Evolutionary conservation across 2,329 filamentous ascomycete species (phyloP).

Genomic region (Colletotrichum lini): DNA sequence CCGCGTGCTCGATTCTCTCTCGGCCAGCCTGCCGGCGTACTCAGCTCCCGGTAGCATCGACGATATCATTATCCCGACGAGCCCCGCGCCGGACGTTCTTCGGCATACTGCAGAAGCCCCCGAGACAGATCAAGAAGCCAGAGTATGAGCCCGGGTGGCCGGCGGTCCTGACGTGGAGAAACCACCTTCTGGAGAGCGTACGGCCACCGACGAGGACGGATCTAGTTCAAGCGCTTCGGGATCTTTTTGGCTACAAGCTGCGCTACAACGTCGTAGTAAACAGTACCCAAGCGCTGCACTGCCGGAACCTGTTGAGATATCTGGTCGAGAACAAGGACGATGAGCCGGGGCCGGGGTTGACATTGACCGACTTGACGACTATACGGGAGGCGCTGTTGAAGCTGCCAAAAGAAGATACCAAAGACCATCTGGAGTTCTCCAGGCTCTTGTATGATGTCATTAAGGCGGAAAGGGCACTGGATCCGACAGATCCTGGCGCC

Average conservation of each 20-base stretch:
- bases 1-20: slow-evolving; percentile 53
- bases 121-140: slow-evolving; percentile 72
- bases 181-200: slow-evolving; percentile 72
- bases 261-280: slow-evolving; percentile 67
- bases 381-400: slow-evolving; percentile 61
- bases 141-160: slow-evolving; percentile 80
- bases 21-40: slow-evolving; percentile 44
- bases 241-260: slow-evolving; percentile 73
- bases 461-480: slow-evolving; percentile 37
- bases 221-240: slow-evolving; percentile 74
- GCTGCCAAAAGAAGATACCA: slow-evolving; percentile 59
- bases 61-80: slow-evolving; percentile 44
- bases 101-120: slow-evolving; percentile 72
- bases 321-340: slow-evolving; percentile 60
- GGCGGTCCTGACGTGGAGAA: slow-evolving; percentile 77
- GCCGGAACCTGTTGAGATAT: slow-evolving; percentile 72
- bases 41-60: slow-evolving; percentile 45
- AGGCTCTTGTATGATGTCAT: slow-evolving; percentile 58
- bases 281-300: slow-evolving; percentile 74
- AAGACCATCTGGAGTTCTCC: slow-evolving; percentile 64
- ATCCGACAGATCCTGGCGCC: slow-evolving; percentile 35
- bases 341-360: slow-evolving; percentile 51
- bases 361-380: slow-evolving; percentile 58
- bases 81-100: slow-evolving; percentile 67
- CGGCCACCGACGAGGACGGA: slow-evolving; percentile 76